Percentiles rank a stretch among this genome's conserved stretches.
phyloP scores from a whole-genome alignment of 2,329 filamentous ascomycete species.

The Chaetomium strumarium region DNA sequence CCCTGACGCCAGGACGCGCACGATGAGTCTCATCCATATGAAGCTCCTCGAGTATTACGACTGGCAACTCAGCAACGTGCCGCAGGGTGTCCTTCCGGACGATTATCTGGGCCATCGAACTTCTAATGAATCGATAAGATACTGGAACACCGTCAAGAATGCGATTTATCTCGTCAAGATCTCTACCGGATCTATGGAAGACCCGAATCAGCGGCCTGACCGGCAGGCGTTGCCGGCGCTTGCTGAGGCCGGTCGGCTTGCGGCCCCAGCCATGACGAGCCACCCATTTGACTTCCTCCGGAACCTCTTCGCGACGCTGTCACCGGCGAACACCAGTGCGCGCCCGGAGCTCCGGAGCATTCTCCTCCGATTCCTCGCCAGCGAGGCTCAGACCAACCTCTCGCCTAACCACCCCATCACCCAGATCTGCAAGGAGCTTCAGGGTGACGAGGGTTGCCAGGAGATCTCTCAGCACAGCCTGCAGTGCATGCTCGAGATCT shows the following conservation, averaged over 20 bases:
- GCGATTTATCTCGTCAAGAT: constrained; percentile 25
- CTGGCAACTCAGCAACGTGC: constrained; percentile 24
- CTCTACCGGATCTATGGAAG: constrained; percentile 16
- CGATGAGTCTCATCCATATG: constrained; percentile 20
- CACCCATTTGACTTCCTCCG: constrained; percentile 26
- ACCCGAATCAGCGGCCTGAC: constrained; percentile 15
- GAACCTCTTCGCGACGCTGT: constrained; percentile 25
- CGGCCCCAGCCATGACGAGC: constrained; percentile 21
- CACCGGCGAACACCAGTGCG: constrained; percentile 23
- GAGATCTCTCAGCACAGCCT: constrained; percentile 24
- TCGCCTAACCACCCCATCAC: constrained; percentile 24
- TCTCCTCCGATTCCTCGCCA: constrained; percentile 21
- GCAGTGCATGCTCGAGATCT: constrained; percentile 26
- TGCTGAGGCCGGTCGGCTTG: constrained; percentile 19
- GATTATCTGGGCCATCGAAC: constrained; percentile 22
- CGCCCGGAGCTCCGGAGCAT: constrained; percentile 24
- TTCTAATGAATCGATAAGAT: constrained; percentile 18
- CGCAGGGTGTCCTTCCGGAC: constrained; percentile 21
- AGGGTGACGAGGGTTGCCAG: constrained; percentile 21
- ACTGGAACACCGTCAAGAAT: constrained; percentile 25
- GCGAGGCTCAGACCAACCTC: constrained; percentile 21
- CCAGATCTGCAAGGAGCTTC: constrained; percentile 22
- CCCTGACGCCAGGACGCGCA: constrained; percentile 17
- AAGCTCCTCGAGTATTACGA: constrained; percentile 24
- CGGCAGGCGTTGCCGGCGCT: constrained; percentile 22